Conservation (phyloP, 768 basidiomycete genomes). For the Mrakia frigida region DNA sequence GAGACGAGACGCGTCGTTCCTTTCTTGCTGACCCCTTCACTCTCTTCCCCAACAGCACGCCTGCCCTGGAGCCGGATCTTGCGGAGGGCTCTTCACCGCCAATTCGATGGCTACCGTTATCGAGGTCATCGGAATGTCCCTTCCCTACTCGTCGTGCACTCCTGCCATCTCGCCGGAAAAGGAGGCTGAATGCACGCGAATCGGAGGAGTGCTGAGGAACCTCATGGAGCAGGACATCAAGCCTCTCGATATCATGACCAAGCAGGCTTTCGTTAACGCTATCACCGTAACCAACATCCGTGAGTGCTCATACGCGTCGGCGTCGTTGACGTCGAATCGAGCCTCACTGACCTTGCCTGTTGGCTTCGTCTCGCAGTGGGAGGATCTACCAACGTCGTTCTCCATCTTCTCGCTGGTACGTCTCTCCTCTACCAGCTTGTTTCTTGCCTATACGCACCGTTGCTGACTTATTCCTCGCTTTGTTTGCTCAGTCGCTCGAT, state of each 20-base stretch:
- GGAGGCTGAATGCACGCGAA: conserved; percentile 62
- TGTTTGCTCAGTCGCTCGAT: conserved; percentile 38
- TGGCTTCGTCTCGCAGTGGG: conserved; percentile 49
- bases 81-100: conserved; percentile 62
- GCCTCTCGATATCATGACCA: conserved; percentile 57
- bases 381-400: conserved; percentile 82
- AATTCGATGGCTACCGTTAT: conserved; percentile 61
- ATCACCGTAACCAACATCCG: conserved; percentile 67
- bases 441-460: too few relatives aligned
- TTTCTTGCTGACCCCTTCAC: background rate
- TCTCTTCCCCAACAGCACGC: conserved; percentile 50
- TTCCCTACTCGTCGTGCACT: conserved; percentile 60
- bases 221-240: conserved; percentile 17
- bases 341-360: background rate
- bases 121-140: conserved; percentile 76
- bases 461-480: too few relatives aligned
- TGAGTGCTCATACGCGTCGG: background rate
- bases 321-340: background rate
- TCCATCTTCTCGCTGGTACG: conserved; percentile 62
- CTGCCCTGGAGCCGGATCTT: conserved; percentile 77
- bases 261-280: conserved; percentile 72
- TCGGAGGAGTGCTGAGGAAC: conserved; percentile 68
- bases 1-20: background rate
- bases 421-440: too few relatives aligned
- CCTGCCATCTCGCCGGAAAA: conserved; percentile 55